A percentile compares a stretch with the other conserved stretches of the same genome.
phyloP scores from a whole-genome alignment of 805 yeast species.

The Zygoascus tannicola region DNA sequence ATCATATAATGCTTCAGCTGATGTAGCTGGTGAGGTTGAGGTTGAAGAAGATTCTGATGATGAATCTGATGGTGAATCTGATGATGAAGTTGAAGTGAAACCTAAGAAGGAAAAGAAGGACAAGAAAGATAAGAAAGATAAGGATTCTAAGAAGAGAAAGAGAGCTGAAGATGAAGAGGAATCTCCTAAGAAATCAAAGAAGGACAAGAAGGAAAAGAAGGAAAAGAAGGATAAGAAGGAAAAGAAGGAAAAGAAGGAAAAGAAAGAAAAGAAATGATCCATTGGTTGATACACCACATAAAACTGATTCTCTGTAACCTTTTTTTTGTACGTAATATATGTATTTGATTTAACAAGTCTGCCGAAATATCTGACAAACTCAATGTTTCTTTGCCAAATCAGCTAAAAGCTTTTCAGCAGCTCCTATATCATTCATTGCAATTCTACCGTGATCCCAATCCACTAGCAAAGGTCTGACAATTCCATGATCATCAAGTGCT shows the following conservation, averaged over 20 bases:
- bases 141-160: conserved; percentile 25
- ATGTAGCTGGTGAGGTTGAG: conserved; percentile 73
- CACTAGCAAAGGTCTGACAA: conserved; percentile 42
- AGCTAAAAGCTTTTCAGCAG: conserved; percentile 36
- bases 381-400: conserved; percentile 12
- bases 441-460: conserved; percentile 53
- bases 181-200: conserved; percentile 46
- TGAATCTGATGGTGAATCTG: conserved; percentile 64
- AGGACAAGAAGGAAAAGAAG: conserved; percentile 29
- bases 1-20: conserved; percentile 94
- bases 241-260: conserved; percentile 28
- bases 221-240: conserved; percentile 23
- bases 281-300: no score
- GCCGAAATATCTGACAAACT: no score
- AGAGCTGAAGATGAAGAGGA: conserved; percentile 23
- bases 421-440: conserved; percentile 39
- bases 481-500: conserved; percentile 11
- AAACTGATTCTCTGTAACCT: no score
- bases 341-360: no score
- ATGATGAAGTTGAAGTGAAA: conserved; percentile 19
- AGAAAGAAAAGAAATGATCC: conserved; percentile 32
- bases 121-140: conserved; percentile 27
- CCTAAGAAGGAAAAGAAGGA: conserved; percentile 56
- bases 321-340: neutral
- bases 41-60: conserved; percentile 65